These are phyloP conservation scores for Botrytis cinerea DNA, from an alignment of 2,329 filamentous ascomycete genomes.

Conservation along the genomic window DNA sequence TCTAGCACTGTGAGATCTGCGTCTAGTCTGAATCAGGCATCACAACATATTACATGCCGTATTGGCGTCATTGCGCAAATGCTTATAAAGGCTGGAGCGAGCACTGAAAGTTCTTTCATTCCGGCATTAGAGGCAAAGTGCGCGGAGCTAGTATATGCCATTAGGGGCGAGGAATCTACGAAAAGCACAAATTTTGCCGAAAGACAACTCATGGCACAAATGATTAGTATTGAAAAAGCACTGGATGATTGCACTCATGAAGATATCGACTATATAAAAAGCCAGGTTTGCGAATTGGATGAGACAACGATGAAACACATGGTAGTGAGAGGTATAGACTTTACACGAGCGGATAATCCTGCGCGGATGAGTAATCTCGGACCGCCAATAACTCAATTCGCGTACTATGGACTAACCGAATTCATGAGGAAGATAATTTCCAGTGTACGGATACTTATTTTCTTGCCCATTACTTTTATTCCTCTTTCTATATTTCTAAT, in stretches of 20 bases:
- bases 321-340: neutral
- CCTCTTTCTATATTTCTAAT: neutral
- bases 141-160: neutral
- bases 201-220: neutral
- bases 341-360: neutral
- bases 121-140: neutral
- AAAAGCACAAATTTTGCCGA: neutral
- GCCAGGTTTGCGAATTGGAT: neutral
- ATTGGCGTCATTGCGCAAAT: neutral
- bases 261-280: neutral
- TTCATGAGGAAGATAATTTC: slow-evolving; percentile 21
- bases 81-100: neutral
- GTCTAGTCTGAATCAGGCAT: neutral
- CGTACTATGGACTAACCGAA: slow-evolving; percentile 25
- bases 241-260: neutral
- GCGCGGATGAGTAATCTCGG: neutral
- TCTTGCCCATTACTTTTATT: neutral
- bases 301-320: slow-evolving; percentile 9
- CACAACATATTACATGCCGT: neutral
- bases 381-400: slow-evolving; percentile 14
- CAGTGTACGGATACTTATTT: neutral
- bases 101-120: neutral
- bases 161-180: neutral
- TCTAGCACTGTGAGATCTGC: neutral
- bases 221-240: neutral